Conservation (phyloP, 2,329 filamentous ascomycete species). For the Tolypocladium pustulatum region DNA sequence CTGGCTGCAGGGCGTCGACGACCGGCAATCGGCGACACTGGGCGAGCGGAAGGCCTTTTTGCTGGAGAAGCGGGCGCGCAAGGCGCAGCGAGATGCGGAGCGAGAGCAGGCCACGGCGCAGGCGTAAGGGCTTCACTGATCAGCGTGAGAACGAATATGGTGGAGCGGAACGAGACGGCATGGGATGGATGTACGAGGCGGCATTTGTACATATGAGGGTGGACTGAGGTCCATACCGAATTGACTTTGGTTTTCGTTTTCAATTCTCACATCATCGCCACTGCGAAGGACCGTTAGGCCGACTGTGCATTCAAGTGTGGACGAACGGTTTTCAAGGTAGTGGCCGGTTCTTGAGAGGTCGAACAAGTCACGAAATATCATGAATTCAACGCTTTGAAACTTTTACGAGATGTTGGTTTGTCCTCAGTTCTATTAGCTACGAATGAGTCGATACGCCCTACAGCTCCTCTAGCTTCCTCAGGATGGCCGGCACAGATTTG, state of each 20-base stretch:
- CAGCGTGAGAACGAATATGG: not conserved
- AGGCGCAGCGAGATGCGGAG: conserved; percentile 25
- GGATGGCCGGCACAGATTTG: conserved; percentile 63
- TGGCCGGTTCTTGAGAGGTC: not conserved
- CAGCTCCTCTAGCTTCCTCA: conserved; percentile 47
- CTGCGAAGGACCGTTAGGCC: not conserved
- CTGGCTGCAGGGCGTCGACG: conserved; percentile 87
- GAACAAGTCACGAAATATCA: not conserved
- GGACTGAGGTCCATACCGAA: not conserved
- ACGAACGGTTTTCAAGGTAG: not conserved
- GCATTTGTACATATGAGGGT: conserved; percentile 2
- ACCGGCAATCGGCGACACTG: conserved; percentile 67
- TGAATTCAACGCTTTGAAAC: not conserved
- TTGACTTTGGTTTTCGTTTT: not conserved
- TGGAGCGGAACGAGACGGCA: not conserved
- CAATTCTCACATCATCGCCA: not conserved
- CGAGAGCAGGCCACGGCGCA: not conserved
- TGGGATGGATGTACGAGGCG: not conserved
- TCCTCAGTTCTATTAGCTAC: not conserved
- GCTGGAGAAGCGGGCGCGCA: conserved; percentile 80
- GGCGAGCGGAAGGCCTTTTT: conserved; percentile 68
- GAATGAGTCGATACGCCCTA: conserved; percentile 11
- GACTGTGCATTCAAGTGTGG: not conserved
- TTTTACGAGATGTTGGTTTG: not conserved
- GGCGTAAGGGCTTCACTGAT: not conserved